Evolutionary conservation across 1,284 basidiomycete species (phyloP), one percentile per base, ranked within the genome.

Genomic region (Cutaneotrichosporon cutaneum): DNA sequence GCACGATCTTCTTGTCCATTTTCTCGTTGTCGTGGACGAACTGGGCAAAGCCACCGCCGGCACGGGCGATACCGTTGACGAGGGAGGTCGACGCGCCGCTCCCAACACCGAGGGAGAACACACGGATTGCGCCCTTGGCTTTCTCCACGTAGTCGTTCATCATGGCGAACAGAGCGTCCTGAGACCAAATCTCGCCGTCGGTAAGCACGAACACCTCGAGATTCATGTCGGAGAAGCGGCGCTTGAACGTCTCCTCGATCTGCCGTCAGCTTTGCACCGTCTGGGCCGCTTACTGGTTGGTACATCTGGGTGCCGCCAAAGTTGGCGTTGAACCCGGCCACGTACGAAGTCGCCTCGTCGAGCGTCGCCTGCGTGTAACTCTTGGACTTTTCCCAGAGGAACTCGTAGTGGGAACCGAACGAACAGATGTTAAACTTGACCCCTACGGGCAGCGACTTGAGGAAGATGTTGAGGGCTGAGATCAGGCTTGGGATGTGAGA

Each of bases 141-240:
- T 53, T 44, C 2, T 33, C 47, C 2, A 42, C 59, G 3, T 45
- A 8, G 1, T 52, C 33, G 55, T 56, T 59, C 51, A 72, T 59
- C 11, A 58, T 35, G 6, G 39, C 14, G 48, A 68, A 59, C 1
- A 66, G 61, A 16, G 8, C 27, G 0, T 64, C 59, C 52, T 69
- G 63, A 24, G 66, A 63, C 66, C 67, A 69, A n/a, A 69, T 68
- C 33, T 67, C 71, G 27, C 72, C 71, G 26, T 74, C 72, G 10
- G 72, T 74, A 21, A 74, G 65, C 10, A 72, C 44, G 53, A 74
- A 69, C n/a, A 74, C 61, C 44, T 59, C 58, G 2, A 72, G 68
- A 39, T 70, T 62, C 14, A 56, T 33, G 35, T 64, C 65, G 10
- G 5, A 45, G 55, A 57, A 62, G n/a, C 70, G 68, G 4, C 50